Conservation (phyloP, 257 asterid species). For the Ballota nigra region DNA sequence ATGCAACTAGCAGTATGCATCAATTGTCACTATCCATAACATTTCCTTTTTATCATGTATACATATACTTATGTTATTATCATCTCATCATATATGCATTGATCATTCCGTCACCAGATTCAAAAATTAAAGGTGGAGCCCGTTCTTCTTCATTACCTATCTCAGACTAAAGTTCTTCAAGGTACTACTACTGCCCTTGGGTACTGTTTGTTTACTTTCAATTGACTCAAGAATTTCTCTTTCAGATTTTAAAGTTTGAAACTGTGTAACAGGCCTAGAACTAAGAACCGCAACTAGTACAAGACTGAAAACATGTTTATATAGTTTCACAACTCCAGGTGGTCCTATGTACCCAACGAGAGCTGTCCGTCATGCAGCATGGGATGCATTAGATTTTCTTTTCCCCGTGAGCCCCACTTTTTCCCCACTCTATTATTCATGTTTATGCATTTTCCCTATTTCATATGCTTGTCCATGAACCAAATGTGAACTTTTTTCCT, state of each 20-base stretch:
- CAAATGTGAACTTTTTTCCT: too few relatives aligned
- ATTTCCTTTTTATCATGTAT: not conserved
- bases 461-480: too few relatives aligned
- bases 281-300: constrained; percentile 77
- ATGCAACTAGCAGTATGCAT: not conserved
- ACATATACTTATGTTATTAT: not conserved
- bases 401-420: constrained; percentile 60
- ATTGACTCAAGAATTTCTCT: not conserved
- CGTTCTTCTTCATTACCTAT: constrained; percentile 77
- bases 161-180: constrained; percentile 57
- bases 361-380: constrained; percentile 89
- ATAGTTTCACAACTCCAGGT: constrained; percentile 92
- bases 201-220: constrained; percentile 26
- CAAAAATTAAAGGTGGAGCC: constrained; percentile 92
- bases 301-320: constrained; percentile 75
- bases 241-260: not conserved
- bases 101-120: constrained; percentile 44
- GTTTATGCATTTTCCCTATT: not conserved
- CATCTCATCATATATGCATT: constrained; percentile 21
- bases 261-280: constrained; percentile 55
- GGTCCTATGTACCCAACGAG: constrained; percentile 93
- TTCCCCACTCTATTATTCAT: not conserved
- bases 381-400: constrained; percentile 80
- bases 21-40: not conserved
- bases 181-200: constrained; percentile 43